These are phyloP conservation scores for Sinapis alba DNA, from an alignment of 441 rosid genomes.

Conservation along the genomic window DNA sequence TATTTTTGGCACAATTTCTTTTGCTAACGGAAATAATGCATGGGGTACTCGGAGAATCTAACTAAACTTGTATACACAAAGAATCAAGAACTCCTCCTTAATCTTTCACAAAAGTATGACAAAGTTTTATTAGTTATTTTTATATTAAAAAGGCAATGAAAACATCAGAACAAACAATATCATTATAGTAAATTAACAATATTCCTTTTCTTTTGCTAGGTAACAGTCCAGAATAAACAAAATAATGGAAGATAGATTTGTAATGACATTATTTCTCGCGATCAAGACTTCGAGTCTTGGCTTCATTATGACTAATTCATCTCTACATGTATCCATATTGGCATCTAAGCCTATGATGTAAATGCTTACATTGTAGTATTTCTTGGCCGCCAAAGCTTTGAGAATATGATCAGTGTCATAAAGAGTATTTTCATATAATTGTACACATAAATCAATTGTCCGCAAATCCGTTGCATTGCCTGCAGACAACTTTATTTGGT, in stretches of 20 bases:
- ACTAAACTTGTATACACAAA: too few relatives aligned
- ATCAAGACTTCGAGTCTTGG: neutral
- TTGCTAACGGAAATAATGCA: too few relatives aligned
- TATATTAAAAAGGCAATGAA: neutral
- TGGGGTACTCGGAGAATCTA: too few relatives aligned
- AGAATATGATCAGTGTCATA: neutral
- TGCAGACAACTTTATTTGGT: neutral
- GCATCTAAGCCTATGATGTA: neutral
- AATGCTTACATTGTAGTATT: neutral
- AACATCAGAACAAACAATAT: neutral
- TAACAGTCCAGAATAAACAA: neutral
- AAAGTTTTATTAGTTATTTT: neutral
- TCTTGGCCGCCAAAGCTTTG: neutral
- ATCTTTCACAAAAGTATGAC: too few relatives aligned
- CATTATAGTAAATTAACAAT: neutral
- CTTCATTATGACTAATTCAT: neutral
- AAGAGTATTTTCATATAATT: neutral
- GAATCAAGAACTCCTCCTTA: too few relatives aligned
- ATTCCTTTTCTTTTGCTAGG: neutral
- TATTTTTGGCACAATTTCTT: too few relatives aligned
- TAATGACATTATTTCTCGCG: neutral
- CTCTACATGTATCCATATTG: neutral
- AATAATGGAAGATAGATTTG: neutral
- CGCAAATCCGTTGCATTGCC: neutral
- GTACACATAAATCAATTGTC: neutral